A percentile compares a stretch with the other conserved stretches of the same genome.
Conservation (phyloP, 2,329 filamentous ascomycete genomes). For the Penicillium oxalicum region DNA sequence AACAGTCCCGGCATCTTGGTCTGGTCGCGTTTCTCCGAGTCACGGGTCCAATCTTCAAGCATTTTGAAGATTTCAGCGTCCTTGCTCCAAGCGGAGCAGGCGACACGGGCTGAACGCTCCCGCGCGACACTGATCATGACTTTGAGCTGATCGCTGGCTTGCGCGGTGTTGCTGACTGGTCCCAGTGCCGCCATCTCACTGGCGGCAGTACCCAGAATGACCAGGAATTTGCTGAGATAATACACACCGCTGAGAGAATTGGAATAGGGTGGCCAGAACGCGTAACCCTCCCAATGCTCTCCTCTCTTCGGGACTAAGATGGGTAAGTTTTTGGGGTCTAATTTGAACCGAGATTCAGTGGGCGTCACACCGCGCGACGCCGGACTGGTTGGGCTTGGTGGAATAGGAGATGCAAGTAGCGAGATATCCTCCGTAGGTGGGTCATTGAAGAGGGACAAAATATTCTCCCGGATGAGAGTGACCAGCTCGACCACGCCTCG, state of each 20-base stretch:
- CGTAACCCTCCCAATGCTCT: constrained; percentile 86
- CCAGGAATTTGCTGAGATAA: constrained; percentile 76
- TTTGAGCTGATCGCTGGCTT: constrained; percentile 66
- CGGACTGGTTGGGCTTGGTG: constrained; percentile 61
- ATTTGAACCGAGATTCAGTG: constrained; percentile 67
- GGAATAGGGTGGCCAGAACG: constrained; percentile 91
- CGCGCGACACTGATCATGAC: constrained; percentile 69
- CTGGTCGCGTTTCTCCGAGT: constrained; percentile 73
- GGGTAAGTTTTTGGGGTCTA: constrained; percentile 72
- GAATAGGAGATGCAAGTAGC: constrained; percentile 72
- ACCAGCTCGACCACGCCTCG: constrained; percentile 78
- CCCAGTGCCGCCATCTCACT: constrained; percentile 75
- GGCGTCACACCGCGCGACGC: constrained; percentile 48
- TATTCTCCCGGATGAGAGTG: constrained; percentile 70
- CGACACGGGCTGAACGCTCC: constrained; percentile 77
- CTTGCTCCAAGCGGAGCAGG: constrained; percentile 85
- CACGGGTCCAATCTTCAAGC: constrained; percentile 88
- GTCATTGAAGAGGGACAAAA: constrained; percentile 77
- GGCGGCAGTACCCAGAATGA: constrained; percentile 77
- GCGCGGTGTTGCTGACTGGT: constrained; percentile 53
- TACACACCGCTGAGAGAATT: constrained; percentile 90
- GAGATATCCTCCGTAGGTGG: constrained; percentile 88
- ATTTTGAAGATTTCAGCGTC: constrained; percentile 90
- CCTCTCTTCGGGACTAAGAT: constrained; percentile 70
- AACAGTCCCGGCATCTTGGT: constrained; percentile 89